Evolutionary conservation across 352 stramenopile genomes (phyloP).

Genomic region (Peronosclerospora sorghi): DNA sequence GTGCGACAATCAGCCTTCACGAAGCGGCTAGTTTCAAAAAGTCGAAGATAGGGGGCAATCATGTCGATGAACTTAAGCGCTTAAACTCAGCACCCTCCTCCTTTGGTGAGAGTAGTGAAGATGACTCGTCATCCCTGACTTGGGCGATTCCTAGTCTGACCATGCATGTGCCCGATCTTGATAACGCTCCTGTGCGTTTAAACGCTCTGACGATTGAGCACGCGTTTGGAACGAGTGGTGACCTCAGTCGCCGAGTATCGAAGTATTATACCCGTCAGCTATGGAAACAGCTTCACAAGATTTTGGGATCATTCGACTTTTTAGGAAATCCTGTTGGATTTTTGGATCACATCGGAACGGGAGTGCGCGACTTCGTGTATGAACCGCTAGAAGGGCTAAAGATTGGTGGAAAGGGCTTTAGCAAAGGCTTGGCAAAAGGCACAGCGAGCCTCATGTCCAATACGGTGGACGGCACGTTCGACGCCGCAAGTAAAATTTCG

Average conservation of each 20-base stretch:
- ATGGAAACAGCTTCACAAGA: slow-evolving; percentile 85
- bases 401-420: slow-evolving; percentile 77
- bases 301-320: slow-evolving; percentile 84
- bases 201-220: slow-evolving; percentile 85
- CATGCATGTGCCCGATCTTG: slow-evolving; percentile 82
- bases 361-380: slow-evolving; percentile 94
- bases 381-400: slow-evolving; percentile 90
- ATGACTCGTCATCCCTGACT: slow-evolving; percentile 40
- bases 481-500: slow-evolving; percentile 82
- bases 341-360: slow-evolving; percentile 91
- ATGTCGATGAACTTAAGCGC: slow-evolving; percentile 21
- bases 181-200: slow-evolving; percentile 79
- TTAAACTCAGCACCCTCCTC: slow-evolving; percentile 14
- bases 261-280: slow-evolving; percentile 86
- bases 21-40: slow-evolving; percentile 46
- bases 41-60: slow-evolving; percentile 14
- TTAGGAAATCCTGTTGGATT: slow-evolving; percentile 82
- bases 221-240: slow-evolving; percentile 78
- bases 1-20: slow-evolving; percentile 40
- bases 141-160: slow-evolving; percentile 81
- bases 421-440: slow-evolving; percentile 77
- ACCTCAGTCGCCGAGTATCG: slow-evolving; percentile 70
- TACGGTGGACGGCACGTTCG: slow-evolving; percentile 79
- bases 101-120: slow-evolving; percentile 15
- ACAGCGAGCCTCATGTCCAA: slow-evolving; percentile 82